Evolutionary conservation across 2,329 filamentous ascomycete genomes (phyloP), one percentile per base, ranked within the genome.

Genomic region (Cercospora canescens): DNA sequence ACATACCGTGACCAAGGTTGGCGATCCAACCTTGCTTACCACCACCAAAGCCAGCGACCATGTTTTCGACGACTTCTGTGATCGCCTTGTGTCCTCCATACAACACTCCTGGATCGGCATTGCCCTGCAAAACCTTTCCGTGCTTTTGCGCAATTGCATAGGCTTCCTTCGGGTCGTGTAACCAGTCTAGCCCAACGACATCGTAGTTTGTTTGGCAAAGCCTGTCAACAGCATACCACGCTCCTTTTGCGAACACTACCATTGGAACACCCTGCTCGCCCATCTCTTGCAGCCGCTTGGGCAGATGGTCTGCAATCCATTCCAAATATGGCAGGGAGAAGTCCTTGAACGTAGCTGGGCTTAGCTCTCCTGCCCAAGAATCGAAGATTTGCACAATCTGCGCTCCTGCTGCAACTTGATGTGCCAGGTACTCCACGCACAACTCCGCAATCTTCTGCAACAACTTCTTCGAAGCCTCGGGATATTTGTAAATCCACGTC

Each of bases 351-450:
- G 91, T 88, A 6, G 87, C 81, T 1, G 95, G 94, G 8, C 91
- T 93, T 54, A 99, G 85, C 81, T 99, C 95, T 48, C 93, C 94
- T 1, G 95, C 95, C 94, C 95, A 99, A 0, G 94, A 98, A 78
- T 99, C 95, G 76, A 99, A 99, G 12, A 99, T 93, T 85, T 98
- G 95, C 30, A 98, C 84, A 77, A 97, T 87, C 85, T 97, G 95
- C 62, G 95, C 95, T 65, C 95, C 95, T 26, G 95, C 95, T 74
- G 91, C 87, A 65, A 99, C 94, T 80, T 99, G 95, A 68, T 94
- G 84, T 6, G 94, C 94, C 64, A 99, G 84, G 77, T 98, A 94
- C 73, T 99, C 94, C 7, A 98, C 93, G 78, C 95, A 98, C 35
- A 98, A 86, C 76, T 96, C 92, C 16, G 95, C 87, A 75, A 99